Base-by-base conservation (phyloP, 495 filamentous ascomycete genomes). In the Penicillium pancosmium region DNA sequence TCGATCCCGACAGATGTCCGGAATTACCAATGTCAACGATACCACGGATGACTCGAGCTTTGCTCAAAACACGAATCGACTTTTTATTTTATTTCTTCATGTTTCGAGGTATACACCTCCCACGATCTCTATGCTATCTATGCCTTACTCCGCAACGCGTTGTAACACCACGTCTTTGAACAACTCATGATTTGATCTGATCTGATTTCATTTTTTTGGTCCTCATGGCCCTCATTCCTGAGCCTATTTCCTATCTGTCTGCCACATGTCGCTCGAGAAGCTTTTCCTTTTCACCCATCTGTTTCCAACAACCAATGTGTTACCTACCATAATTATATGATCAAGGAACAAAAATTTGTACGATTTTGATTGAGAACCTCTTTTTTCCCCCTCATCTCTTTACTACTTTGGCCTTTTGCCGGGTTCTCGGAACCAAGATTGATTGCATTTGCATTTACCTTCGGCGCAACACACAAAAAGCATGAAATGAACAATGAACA, bases 401-500 rank as follows among this genome's bases (percentile, higher is more conserved):
- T 46, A 19, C 7, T 21, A 21, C 36, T 38, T 13, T 31, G 5
- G 27, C 27, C 6, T 38, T 4, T 0, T 31, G 27, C 27, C 0
- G 27, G 27, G 27, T 31, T 31, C 27, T 31, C 27, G 27, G 27
- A 31, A 31, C 27, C 27, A 31, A 31, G 27, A 31, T 31, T 31
- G 27, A 23, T 31, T 31, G 27, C 27, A 19, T 25, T 27, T 48
- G 46, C 46, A 48, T 48, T 44, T 23, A 27, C 46, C 19, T 27
- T 27, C 21, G 46, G 46, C 46, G 46, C 23, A 23, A 23, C 6
- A 10, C 31, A 27, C 46, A 48, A 44, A 44, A 31, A 44, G 41
- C 23, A 23, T 48, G 21, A 27, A 48, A 48, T 48, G 46, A 48
- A 48, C 46, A 48, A 48, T 48, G 46, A 48, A 48, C 46, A 48